Evolutionary conservation across 2,329 filamentous ascomycete genomes (phyloP).

Genomic region (Fusarium setosum): DNA sequence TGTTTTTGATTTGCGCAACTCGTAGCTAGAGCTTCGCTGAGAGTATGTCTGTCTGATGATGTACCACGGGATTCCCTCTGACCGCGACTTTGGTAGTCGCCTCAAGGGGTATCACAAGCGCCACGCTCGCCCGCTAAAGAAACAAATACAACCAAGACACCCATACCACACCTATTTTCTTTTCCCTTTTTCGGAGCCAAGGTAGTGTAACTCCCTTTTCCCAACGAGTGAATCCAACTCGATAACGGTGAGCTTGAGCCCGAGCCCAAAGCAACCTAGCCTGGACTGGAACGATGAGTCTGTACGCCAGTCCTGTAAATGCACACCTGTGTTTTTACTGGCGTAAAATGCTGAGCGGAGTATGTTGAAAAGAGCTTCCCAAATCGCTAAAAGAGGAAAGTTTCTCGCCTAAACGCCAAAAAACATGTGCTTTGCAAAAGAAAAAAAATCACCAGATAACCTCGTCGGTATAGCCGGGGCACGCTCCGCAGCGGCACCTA

Average conservation of each 20-base stretch:
- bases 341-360: neutral
- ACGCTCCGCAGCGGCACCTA: constrained; percentile 62
- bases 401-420: neutral
- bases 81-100: neutral
- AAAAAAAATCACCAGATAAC: constrained; percentile 22
- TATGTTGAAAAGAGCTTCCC: neutral
- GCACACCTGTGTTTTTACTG: neutral
- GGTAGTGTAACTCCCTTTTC: neutral
- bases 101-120: neutral
- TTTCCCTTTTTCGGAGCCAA: neutral
- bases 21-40: neutral
- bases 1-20: neutral
- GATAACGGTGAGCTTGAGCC: no score
- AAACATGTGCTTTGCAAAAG: neutral
- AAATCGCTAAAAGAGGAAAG: neutral
- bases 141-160: neutral
- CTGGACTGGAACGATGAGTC: neutral
- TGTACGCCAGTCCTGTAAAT: neutral
- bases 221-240: neutral
- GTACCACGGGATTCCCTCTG: neutral
- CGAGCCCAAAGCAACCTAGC: no score
- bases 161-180: neutral
- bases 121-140: neutral
- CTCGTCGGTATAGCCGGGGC: constrained; percentile 44
- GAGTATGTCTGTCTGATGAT: neutral